Percentiles rank a stretch among this genome's conserved stretches.
These are phyloP conservation scores for Apophysomyces variabilis DNA, from an alignment of 371 early-diverging fungal genomes.

Conservation along the genomic window DNA sequence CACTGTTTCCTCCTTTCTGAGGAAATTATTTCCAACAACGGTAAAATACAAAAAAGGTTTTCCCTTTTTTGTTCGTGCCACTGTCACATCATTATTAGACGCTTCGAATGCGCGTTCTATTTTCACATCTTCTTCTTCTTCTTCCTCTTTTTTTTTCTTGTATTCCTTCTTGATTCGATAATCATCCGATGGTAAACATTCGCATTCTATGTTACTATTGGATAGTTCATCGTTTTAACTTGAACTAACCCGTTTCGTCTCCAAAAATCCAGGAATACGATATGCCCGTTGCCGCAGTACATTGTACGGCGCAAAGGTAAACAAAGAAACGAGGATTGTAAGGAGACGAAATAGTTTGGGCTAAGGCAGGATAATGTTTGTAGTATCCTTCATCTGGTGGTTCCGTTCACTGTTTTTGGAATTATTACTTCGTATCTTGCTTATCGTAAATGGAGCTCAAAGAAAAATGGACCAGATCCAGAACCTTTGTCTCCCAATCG, in stretches of 20 bases:
- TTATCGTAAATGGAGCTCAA: neutral
- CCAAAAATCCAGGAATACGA: neutral
- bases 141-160: neutral
- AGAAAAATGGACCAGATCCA: neutral
- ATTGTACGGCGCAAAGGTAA: neutral
- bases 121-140: neutral
- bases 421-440: neutral
- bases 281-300: neutral
- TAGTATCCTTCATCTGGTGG: neutral
- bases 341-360: neutral
- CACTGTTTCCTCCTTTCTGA: neutral
- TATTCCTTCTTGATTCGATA: neutral
- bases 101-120: neutral
- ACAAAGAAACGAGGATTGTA: no score
- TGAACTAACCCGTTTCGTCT: no score
- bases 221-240: neutral
- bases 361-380: neutral
- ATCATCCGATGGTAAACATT: neutral
- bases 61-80: neutral
- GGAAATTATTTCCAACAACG: constrained; percentile 8
- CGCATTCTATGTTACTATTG: neutral
- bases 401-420: neutral
- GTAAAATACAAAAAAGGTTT: neutral
- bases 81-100: neutral
- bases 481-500: neutral